Evolutionary conservation across 495 filamentous ascomycete genomes (phyloP).

Genomic region (Penicillium steckii): DNA sequence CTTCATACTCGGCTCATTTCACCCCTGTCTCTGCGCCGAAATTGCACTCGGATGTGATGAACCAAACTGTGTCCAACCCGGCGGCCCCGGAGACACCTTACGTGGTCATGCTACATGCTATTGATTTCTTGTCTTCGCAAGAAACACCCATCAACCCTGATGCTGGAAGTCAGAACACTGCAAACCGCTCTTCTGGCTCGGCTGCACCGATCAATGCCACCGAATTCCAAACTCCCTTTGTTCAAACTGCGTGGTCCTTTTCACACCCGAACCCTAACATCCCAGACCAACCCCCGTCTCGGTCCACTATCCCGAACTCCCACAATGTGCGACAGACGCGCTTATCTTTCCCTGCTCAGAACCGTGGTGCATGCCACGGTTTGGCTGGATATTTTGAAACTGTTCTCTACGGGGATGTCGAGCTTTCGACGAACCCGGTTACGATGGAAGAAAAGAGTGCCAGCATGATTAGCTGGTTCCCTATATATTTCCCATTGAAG

Average conservation of each 20-base stretch:
- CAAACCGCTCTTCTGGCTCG: constrained; percentile 30
- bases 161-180: constrained; percentile 6
- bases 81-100: constrained; percentile 81
- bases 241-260: constrained; percentile 50
- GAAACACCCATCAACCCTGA: constrained; percentile 20
- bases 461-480: constrained; percentile 99
- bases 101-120: constrained; percentile 86
- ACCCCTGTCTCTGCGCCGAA: constrained; percentile 89
- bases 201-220: constrained; percentile 27
- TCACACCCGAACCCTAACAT: constrained; percentile 46
- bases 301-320: constrained; percentile 61
- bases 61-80: constrained; percentile 58
- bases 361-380: constrained; percentile 84
- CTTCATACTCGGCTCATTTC: constrained; percentile 86
- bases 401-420: constrained; percentile 78
- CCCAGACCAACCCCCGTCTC: constrained; percentile 29
- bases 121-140: constrained; percentile 71
- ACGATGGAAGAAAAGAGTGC: constrained; percentile 89
- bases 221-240: constrained; percentile 32
- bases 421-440: constrained; percentile 89
- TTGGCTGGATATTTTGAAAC: constrained; percentile 95
- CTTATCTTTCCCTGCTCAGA: constrained; percentile 67
- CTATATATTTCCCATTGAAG: constrained; percentile 96
- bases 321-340: constrained; percentile 81
- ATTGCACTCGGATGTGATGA: constrained; percentile 73